Conservation (phyloP, 116 monocot genomes). For the Posidonia oceanica region DNA sequence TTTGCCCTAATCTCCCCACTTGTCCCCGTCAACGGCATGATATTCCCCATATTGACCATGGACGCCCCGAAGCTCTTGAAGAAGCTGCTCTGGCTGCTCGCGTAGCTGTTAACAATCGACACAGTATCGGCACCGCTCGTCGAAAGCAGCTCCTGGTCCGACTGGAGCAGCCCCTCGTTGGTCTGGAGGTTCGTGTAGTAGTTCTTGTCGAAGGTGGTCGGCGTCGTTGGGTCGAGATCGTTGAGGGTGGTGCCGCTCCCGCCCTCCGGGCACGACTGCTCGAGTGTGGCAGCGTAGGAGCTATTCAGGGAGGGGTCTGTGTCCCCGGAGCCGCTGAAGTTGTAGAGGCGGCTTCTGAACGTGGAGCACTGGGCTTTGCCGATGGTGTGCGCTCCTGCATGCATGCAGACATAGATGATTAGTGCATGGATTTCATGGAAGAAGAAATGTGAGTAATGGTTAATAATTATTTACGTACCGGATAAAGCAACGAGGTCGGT, state of each 20-base stretch:
- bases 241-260: constrained; percentile 6
- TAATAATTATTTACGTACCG: constrained; percentile 7
- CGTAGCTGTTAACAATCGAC: constrained; percentile 29
- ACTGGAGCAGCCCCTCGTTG: constrained; percentile 32
- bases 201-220: constrained; percentile 27
- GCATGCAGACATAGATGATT: not conserved
- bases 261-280: constrained; percentile 7
- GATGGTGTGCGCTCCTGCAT: constrained; percentile 16
- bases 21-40: constrained; percentile 24
- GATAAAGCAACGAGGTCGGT: constrained; percentile 47
- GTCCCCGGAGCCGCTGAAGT: constrained; percentile 14
- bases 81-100: constrained; percentile 26
- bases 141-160: constrained; percentile 48
- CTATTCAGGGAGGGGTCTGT: constrained; percentile 16
- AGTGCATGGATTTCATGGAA: not conserved
- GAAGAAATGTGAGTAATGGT: not conserved
- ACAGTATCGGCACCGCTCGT: constrained; percentile 24
- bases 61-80: constrained; percentile 28
- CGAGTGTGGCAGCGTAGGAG: constrained; percentile 5
- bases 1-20: constrained; percentile 27
- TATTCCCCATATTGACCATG: constrained; percentile 47
- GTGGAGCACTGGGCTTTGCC: constrained; percentile 10
- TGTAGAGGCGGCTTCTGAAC: constrained; percentile 16
- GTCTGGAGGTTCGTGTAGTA: constrained; percentile 39
- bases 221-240: constrained; percentile 20